These are phyloP conservation scores for Drechslerella stenobrocha DNA, from an alignment of 2,329 filamentous ascomycete genomes.

Conservation along the genomic window DNA sequence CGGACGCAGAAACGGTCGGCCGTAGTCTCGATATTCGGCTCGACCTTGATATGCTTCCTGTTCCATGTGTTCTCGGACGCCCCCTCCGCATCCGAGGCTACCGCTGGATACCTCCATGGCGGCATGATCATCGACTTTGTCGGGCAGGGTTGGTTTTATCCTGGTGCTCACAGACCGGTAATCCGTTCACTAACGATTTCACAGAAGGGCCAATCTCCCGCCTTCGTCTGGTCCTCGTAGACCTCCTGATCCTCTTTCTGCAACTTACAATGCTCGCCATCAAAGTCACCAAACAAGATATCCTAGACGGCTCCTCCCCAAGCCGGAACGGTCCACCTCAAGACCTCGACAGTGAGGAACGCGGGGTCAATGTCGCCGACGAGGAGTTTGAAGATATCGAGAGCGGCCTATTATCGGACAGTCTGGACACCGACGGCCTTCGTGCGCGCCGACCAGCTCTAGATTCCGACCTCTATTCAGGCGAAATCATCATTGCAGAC, in stretches of 20 bases:
- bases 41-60: slow-evolving; percentile 66
- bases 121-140: slow-evolving; percentile 70
- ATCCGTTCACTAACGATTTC: too few species aligned
- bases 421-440: slow-evolving; percentile 2
- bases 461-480: slow-evolving; percentile 48
- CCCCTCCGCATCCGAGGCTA: slow-evolving; percentile 64
- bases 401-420: slow-evolving; percentile 42
- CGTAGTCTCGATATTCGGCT: slow-evolving; percentile 63
- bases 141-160: slow-evolving; percentile 60
- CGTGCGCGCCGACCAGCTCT: slow-evolving; percentile 14
- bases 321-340: slow-evolving; percentile 55
- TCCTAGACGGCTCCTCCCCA: slow-evolving; percentile 50
- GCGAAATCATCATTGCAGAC: slow-evolving; percentile 51
- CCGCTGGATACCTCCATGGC: slow-evolving; percentile 69
- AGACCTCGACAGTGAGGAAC: slow-evolving; percentile 64
- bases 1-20: slow-evolving; percentile 62
- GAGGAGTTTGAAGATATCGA: slow-evolving; percentile 48
- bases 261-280: slow-evolving; percentile 69
- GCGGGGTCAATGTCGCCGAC: slow-evolving; percentile 56
- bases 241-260: slow-evolving; percentile 62
- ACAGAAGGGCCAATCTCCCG: slow-evolving; percentile 62
- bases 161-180: too few species aligned
- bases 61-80: slow-evolving; percentile 64
- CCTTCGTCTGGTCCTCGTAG: slow-evolving; percentile 62
- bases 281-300: slow-evolving; percentile 60